phyloP scores from a whole-genome alignment of 225 moss, liverwort and hornwort genomes.

The Polytrichum commune region DNA sequence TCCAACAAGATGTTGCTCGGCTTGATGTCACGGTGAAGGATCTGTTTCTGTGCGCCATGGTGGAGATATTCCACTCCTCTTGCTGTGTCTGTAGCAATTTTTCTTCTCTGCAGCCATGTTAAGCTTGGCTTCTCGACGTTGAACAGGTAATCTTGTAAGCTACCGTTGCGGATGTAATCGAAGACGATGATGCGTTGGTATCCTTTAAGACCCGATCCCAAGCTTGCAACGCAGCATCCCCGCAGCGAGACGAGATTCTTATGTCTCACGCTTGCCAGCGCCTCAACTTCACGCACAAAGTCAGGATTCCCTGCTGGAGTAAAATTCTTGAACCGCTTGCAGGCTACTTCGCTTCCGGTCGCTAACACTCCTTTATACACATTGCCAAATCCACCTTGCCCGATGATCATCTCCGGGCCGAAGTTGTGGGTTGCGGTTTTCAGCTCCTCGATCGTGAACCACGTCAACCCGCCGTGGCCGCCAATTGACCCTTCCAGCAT shows the following conservation, averaged over 20 bases:
- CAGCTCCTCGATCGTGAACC: conserved; percentile 48
- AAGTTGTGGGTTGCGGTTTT: conserved; percentile 57
- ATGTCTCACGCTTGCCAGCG: conserved; percentile 63
- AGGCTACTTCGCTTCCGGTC: conserved; percentile 17
- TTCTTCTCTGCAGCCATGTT: conserved; percentile 46
- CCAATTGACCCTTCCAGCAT: conserved; percentile 29
- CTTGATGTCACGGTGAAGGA: conserved; percentile 77
- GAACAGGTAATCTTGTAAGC: conserved; percentile 63
- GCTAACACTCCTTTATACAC: conserved; percentile 46
- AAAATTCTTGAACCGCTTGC: conserved; percentile 63
- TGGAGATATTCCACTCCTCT: conserved; percentile 65
- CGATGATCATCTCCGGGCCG: conserved; percentile 41
- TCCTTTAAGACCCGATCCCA: conserved; percentile 24
- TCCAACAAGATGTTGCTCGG: conserved; percentile 60
- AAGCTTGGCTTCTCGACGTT: conserved; percentile 2
- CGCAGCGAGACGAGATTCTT: conserved; percentile 59
- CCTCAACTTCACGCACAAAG: conserved; percentile 65
- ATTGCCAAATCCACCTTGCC: conserved; percentile 64
- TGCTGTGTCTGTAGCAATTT: conserved; percentile 51
- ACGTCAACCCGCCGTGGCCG: conserved; percentile 43
- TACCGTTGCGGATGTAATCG: conserved; percentile 58
- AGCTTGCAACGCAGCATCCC: conserved; percentile 64
- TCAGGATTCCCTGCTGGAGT: conserved; percentile 42
- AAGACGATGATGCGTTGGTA: conserved; percentile 71
- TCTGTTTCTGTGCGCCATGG: conserved; percentile 38